phyloP scores from a whole-genome alignment of 1,284 basidiomycete species.

The Ustilago trichophora region DNA sequence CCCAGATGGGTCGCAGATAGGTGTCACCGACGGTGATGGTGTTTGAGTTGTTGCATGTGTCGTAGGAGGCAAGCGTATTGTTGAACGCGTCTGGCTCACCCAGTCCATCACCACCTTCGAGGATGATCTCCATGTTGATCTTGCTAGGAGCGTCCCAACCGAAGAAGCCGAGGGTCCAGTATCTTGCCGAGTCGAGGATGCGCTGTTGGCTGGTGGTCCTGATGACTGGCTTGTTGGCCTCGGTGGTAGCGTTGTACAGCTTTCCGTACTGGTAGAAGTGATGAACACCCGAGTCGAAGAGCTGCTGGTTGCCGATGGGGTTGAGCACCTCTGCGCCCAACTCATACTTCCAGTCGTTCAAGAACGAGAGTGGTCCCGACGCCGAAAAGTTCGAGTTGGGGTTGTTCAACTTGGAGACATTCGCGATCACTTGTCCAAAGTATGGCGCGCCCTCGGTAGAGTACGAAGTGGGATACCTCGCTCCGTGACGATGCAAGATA shows the following conservation, averaged over 20 bases:
- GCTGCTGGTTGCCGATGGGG: conserved; percentile 81
- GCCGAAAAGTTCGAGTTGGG: conserved; percentile 60
- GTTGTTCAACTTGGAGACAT: conserved; percentile 35
- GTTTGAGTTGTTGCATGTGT: conserved; percentile 71
- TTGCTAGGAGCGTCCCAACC: conserved; percentile 49
- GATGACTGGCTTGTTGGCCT: conserved; percentile 58
- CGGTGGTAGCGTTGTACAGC: conserved; percentile 41
- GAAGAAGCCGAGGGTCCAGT: conserved; percentile 66
- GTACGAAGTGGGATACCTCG: conserved; percentile 42
- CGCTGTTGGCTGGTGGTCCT: conserved; percentile 71
- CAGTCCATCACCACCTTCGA: conserved; percentile 44
- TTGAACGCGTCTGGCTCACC: conserved; percentile 72
- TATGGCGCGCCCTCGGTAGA: conserved; percentile 53
- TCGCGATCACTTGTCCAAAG: conserved; percentile 35
- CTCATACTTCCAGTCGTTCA: conserved; percentile 74
- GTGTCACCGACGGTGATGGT: conserved; percentile 73
- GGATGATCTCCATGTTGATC: conserved; percentile 60
- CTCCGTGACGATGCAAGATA: conserved; percentile 51
- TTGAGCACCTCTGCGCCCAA: conserved; percentile 77
- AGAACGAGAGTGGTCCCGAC: conserved; percentile 74
- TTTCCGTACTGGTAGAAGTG: conserved; percentile 64
- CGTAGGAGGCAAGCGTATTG: conserved; percentile 80
- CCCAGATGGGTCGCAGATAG: conserved; percentile 67
- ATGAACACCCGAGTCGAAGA: conserved; percentile 63
- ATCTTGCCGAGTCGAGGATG: conserved; percentile 87